Evolutionary conservation across 441 rosid species (phyloP), one percentile per base, ranked within the genome.

Genomic region (Geranium incanum): DNA sequence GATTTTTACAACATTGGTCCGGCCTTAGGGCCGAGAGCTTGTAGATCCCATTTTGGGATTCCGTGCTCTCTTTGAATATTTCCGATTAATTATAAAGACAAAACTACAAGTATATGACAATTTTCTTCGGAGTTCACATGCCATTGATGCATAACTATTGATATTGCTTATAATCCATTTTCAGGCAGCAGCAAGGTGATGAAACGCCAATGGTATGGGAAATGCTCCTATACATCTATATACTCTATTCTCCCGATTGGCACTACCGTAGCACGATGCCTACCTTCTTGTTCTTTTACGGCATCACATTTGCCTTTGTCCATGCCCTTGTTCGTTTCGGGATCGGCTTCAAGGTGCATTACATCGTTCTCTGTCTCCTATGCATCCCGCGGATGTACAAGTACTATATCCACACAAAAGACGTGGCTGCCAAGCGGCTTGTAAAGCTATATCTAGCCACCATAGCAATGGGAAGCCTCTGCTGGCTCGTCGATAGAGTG

Each of bases 151-250:
- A 9, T 4, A n/a, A 66, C n/a, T 4, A 37, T 36, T 43, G 5
- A 33, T 36, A 12, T 36, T 63, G 36, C 33, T 45, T 23, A 16
- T n/a, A 11, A 62, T 70, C 45, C 19, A 8, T 70, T 73, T 71
- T 6, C 89, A 92, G 97, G 88, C 99, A 90, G 80, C 97, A 89
- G 77, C 97, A 88, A 77, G 87, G 97, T 70, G 97, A 92, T 83
- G 95, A 89, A 76, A 91, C 97, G 1, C 95, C 95, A 0, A 89
- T 89, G 97, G 95, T 91, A 36, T 91, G 99, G 99, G 99, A 90
- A 79, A 85, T 94, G 84, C 96, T 94, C 68, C 87, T 94, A 48
- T 93, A 93, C 76, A 81, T 93, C 75, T 93, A 88, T 82, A 90
- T 91, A 76, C 90, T 94, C 36, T 88, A 89, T 83, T 94, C 98